Evolutionary conservation across 805 yeast species (phyloP).

Genomic region (Lipomyces lipofer): DNA sequence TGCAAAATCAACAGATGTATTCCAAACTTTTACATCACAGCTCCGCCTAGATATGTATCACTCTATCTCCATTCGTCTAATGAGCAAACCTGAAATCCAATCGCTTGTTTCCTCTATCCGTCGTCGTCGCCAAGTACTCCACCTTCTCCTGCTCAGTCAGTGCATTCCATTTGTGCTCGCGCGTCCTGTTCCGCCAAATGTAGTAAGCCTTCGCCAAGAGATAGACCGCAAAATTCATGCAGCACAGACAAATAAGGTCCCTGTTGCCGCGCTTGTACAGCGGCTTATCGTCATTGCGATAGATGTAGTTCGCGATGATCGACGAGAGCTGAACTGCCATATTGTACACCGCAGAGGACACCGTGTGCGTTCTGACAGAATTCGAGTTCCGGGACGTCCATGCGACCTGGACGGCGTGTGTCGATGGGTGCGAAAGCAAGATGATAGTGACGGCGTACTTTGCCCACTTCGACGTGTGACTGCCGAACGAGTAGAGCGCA

Average conservation of each 20-base stretch:
- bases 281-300: slow-evolving; percentile 52
- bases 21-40: no score
- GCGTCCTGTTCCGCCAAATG: slow-evolving; percentile 27
- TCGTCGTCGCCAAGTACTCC: slow-evolving; percentile 45
- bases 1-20: no score
- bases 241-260: slow-evolving; percentile 35
- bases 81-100: slow-evolving; percentile 49
- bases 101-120: slow-evolving; percentile 57
- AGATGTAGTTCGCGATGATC: slow-evolving; percentile 52
- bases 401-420: slow-evolving; percentile 54
- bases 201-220: slow-evolving; percentile 1
- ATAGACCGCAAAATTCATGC: slow-evolving; percentile 2
- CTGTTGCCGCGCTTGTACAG: slow-evolving; percentile 53
- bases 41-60: no score
- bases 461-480: slow-evolving; percentile 6
- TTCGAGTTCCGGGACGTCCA: slow-evolving; percentile 63
- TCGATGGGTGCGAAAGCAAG: slow-evolving; percentile 33
- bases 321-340: slow-evolving; percentile 60
- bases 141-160: slow-evolving; percentile 52
- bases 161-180: slow-evolving; percentile 52
- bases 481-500: slow-evolving; percentile 20
- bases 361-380: slow-evolving; percentile 59
- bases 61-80: no score
- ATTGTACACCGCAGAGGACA: slow-evolving; percentile 62
- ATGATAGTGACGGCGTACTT: slow-evolving; percentile 9